These are phyloP conservation scores for Wallacemonas collosoma DNA, from an alignment of 208 protist genomes.

Conservation along the genomic window DNA sequence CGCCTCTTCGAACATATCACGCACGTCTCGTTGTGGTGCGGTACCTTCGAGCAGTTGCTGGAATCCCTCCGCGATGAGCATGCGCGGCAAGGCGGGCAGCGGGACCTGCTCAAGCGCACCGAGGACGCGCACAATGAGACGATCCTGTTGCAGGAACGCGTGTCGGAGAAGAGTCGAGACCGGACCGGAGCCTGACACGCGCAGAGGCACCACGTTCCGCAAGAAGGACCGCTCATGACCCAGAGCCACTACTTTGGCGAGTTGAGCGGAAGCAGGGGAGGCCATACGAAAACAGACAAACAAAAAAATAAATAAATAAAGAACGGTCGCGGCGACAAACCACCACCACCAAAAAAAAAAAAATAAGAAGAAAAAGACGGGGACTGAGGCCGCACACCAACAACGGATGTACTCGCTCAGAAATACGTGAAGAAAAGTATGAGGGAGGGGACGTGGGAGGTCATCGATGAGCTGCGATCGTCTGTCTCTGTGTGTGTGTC, in stretches of 20 bases:
- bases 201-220: conserved; percentile 74
- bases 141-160: conserved; percentile 71
- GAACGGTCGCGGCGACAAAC: background rate
- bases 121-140: conserved; percentile 60
- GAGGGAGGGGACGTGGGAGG: background rate
- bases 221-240: conserved; percentile 60
- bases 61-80: conserved; percentile 85
- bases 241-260: conserved; percentile 2
- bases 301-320: conserved; percentile 14
- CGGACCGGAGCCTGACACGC: conserved; percentile 56
- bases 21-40: conserved; percentile 71
- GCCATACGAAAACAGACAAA: conserved; percentile 10
- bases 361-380: background rate
- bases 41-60: conserved; percentile 76
- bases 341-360: conserved; percentile 17
- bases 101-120: conserved; percentile 66
- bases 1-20: conserved; percentile 75
- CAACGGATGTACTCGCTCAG: background rate
- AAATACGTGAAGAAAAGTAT: background rate
- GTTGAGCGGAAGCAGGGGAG: conserved; percentile 8
- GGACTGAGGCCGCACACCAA: too few species aligned
- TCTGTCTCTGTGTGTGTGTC: too few species aligned
- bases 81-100: conserved; percentile 70
- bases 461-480: too few species aligned
- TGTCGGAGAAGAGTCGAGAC: conserved; percentile 62